Conservation (phyloP, 2,329 filamentous ascomycete species). For the Trichoderma brevicompactum region DNA sequence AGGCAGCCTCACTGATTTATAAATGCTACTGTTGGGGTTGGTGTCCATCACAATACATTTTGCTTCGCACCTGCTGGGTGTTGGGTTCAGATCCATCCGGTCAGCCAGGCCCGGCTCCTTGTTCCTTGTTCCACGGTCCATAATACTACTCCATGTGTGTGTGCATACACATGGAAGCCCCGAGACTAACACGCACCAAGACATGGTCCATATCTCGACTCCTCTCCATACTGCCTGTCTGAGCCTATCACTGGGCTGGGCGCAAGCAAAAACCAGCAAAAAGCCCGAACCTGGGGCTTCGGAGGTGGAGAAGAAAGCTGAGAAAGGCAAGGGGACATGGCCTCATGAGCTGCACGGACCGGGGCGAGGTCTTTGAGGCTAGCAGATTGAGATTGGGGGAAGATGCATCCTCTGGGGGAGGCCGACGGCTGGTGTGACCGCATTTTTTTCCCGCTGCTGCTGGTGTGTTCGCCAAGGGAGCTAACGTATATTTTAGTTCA, state of each 20-base stretch:
- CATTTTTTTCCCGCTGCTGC: not conserved
- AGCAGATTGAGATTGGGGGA: conserved; percentile 12
- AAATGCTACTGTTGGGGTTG: not conserved
- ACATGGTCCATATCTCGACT: conserved; percentile 12
- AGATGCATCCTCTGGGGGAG: not conserved
- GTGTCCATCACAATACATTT: too few relatives aligned
- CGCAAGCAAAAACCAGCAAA: conserved; percentile 8
- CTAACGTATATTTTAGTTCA: not conserved
- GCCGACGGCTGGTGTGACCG: conserved; percentile 1
- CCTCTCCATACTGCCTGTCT: not conserved
- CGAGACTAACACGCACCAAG: conserved; percentile 13
- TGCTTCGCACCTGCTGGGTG: too few relatives aligned
- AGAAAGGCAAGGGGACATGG: conserved; percentile 19
- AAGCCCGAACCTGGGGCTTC: conserved; percentile 10
- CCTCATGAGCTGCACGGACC: conserved; percentile 16
- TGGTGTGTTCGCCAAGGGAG: conserved; percentile 11
- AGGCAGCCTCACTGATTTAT: not conserved
- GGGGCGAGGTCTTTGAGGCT: conserved; percentile 13
- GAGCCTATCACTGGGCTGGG: conserved; percentile 14
- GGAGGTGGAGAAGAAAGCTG: conserved; percentile 20
- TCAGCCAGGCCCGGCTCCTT: too few relatives aligned
- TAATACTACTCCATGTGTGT: not conserved
- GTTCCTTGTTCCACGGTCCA: too few relatives aligned
- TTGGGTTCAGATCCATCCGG: too few relatives aligned
- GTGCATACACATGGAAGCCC: conserved; percentile 15